A percentile compares a stretch with the other conserved stretches of the same genome.
Conservation (phyloP, 2,329 filamentous ascomycete genomes). For the Talaromyces marneffei region DNA sequence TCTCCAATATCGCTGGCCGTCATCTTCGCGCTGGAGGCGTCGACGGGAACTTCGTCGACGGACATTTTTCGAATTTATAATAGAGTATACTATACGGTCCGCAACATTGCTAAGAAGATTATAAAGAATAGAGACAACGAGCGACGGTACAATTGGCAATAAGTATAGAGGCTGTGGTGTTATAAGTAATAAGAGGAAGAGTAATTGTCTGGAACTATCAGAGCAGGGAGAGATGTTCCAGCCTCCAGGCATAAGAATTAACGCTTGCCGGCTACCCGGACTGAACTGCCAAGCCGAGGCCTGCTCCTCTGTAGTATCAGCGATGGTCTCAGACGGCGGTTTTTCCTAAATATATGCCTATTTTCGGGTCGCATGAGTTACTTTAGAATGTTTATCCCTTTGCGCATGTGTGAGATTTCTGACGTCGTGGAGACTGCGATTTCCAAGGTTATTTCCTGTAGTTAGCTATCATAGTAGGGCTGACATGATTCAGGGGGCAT, state of each 20-base stretch:
- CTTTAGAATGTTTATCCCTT: background rate
- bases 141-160: background rate
- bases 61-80: constrained; percentile 1
- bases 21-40: constrained; percentile 24
- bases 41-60: constrained; percentile 20
- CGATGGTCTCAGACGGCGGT: background rate
- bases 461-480: background rate
- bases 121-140: background rate
- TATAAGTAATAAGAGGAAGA: background rate
- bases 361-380: background rate
- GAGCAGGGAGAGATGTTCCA: background rate
- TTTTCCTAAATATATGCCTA: background rate
- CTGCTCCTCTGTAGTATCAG: background rate
- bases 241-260: background rate
- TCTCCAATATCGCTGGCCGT: constrained; percentile 28
- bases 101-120: background rate
- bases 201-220: background rate
- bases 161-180: background rate
- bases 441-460: too few species aligned
- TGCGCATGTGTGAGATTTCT: background rate
- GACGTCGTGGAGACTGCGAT: background rate
- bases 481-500: background rate
- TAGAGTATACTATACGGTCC: background rate
- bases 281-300: background rate
- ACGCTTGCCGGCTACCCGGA: background rate